Evolutionary conservation across 306 rosid species (phyloP).

Genomic region (Sindora glabra): DNA sequence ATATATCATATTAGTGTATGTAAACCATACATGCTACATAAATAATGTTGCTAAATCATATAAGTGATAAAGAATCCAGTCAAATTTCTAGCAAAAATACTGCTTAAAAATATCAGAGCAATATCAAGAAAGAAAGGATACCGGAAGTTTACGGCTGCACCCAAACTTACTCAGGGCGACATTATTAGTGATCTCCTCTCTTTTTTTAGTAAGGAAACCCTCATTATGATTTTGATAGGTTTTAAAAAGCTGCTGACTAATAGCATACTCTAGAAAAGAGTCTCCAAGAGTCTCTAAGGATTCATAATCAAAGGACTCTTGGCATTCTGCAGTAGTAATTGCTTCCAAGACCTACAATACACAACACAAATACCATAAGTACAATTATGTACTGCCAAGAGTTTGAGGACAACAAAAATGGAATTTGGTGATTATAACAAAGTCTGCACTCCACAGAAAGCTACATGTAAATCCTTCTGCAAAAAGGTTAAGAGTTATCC

Average conservation of each 20-base stretch:
- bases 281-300: conserved; percentile 73
- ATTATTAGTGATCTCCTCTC: conserved; percentile 31
- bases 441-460: too few relatives aligned
- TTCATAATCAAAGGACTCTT: conserved; percentile 43
- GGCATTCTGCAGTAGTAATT: conserved; percentile 47
- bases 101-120: neutral
- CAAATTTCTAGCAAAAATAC: neutral
- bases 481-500: too few relatives aligned
- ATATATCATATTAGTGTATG: too few relatives aligned
- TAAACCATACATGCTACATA: neutral
- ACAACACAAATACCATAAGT: neutral
- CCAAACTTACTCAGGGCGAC: conserved; percentile 34
- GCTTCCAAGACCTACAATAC: conserved; percentile 57
- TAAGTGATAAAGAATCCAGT: neutral
- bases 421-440: too few relatives aligned
- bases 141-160: conserved; percentile 36
- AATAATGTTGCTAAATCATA: neutral
- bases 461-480: too few relatives aligned
- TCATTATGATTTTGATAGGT: conserved; percentile 28
- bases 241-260: conserved; percentile 48
- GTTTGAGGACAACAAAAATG: neutral
- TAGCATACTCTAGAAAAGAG: conserved; percentile 60
- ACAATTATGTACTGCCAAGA: neutral
- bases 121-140: neutral
- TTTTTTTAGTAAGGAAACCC: conserved; percentile 42